Evolutionary conservation across 202 grass and related monocot genomes (phyloP).

Genomic region (Tripidium arundinaceum): DNA sequence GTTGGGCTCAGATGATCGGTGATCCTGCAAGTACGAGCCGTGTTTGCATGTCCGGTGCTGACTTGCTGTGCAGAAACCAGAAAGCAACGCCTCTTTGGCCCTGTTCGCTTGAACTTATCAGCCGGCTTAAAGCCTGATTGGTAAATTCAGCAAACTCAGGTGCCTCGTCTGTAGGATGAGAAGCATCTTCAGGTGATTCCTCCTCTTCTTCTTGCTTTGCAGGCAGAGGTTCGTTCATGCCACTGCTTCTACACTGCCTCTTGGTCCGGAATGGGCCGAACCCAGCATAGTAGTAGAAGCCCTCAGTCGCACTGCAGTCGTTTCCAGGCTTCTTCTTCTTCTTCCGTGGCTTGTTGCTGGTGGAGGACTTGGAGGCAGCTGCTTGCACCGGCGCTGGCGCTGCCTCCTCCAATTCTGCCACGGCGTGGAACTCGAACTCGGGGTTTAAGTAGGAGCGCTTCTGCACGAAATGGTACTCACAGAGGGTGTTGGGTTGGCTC

Average conservation of each 20-base stretch:
- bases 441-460: slow-evolving; percentile 37
- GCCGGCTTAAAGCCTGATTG: too few species aligned
- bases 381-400: too few species aligned
- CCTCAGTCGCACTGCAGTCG: neutral
- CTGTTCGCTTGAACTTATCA: too few species aligned
- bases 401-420: neutral
- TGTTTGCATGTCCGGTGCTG: too few species aligned
- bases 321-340: slow-evolving; percentile 40
- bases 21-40: too few species aligned
- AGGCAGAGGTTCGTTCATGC: neutral
- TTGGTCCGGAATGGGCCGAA: slow-evolving; percentile 56
- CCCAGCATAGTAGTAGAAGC: slow-evolving; percentile 76
- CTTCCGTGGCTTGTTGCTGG: slow-evolving; percentile 17
- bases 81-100: too few species aligned
- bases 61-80: too few species aligned
- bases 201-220: neutral
- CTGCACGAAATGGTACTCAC: slow-evolving; percentile 53
- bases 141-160: neutral
- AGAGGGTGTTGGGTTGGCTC: slow-evolving; percentile 44
- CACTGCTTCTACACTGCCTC: slow-evolving; percentile 21
- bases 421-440: neutral
- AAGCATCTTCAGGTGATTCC: neutral
- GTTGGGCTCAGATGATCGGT: too few species aligned
- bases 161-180: neutral
- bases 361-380: slow-evolving; percentile 5